Conservation (phyloP, 176 grass and related monocot genomes). For the Aegilops speltoides region DNA sequence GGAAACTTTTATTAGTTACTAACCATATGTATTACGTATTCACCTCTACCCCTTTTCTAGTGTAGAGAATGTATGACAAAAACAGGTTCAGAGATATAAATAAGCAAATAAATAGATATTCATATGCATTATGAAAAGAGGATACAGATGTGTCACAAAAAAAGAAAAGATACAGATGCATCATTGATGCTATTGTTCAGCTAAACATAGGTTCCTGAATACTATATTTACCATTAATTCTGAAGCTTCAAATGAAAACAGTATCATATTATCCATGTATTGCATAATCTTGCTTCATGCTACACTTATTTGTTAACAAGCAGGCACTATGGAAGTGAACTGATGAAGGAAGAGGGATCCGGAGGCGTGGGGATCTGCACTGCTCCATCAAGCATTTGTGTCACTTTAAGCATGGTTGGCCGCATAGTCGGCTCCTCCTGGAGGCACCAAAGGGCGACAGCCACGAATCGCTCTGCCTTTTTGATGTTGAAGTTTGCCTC, state of each 20-base stretch:
- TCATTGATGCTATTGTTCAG: too few relatives aligned
- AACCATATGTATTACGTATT: too few relatives aligned
- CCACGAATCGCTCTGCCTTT: conserved; percentile 33
- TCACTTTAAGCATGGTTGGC: conserved; percentile 51
- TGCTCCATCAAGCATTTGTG: conserved; percentile 46
- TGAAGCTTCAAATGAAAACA: not conserved
- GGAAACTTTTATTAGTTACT: too few relatives aligned
- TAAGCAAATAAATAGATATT: too few relatives aligned
- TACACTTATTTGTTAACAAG: not conserved
- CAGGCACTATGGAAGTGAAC: conserved; percentile 4
- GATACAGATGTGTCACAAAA: too few relatives aligned
- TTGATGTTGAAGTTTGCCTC: conserved; percentile 28
- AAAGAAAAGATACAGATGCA: too few relatives aligned
- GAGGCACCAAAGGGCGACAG: conserved; percentile 58
- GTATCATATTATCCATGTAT: not conserved
- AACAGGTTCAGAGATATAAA: too few relatives aligned
- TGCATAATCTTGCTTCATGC: not conserved
- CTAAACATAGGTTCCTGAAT: too few relatives aligned
- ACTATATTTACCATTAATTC: too few relatives aligned
- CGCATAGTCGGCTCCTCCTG: conserved; percentile 55
- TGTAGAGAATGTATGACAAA: too few relatives aligned
- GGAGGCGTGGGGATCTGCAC: conserved; percentile 31
- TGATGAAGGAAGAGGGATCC: conserved; percentile 36
- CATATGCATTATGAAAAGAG: too few relatives aligned
- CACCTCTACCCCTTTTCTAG: too few relatives aligned